phyloP scores from a whole-genome alignment of 495 filamentous ascomycete genomes.

The Aspergillus bridgeri region DNA sequence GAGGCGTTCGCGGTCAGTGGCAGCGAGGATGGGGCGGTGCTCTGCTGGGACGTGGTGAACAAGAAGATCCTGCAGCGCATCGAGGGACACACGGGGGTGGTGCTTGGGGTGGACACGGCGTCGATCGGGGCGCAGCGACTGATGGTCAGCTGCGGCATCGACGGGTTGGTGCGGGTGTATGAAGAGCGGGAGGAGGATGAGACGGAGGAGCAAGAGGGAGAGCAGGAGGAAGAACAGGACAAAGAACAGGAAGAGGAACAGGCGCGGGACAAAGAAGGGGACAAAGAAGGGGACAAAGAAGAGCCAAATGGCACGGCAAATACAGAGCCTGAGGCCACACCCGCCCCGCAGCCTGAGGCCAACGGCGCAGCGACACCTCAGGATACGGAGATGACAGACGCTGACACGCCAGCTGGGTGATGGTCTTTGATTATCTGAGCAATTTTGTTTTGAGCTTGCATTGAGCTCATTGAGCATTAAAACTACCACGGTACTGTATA shows the following conservation, averaged over 20 bases:
- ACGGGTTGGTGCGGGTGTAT: conserved; percentile 64
- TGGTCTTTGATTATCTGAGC: neutral
- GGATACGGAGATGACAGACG: conserved; percentile 24
- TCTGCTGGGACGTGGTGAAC: conserved; percentile 84
- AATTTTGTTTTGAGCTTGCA: neutral
- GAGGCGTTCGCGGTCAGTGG: conserved; percentile 71
- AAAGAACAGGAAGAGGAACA: neutral
- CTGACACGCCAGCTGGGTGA: conserved; percentile 1
- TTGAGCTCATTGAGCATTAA: neutral
- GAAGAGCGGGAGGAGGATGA: conserved; percentile 30
- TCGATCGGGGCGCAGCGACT: conserved; percentile 32
- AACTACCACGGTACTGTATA: neutral
- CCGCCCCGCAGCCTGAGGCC: too few species aligned
- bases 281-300: neutral
- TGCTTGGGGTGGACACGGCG: conserved; percentile 75
- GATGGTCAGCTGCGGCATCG: conserved; percentile 62
- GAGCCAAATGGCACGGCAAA: too few species aligned
- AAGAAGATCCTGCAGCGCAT: conserved; percentile 76
- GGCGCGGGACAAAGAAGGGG: neutral
- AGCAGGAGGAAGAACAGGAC: neutral
- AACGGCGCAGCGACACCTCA: conserved; percentile 1
- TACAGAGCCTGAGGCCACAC: neutral
- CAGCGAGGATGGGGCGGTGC: conserved; percentile 79
- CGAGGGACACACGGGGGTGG: conserved; percentile 72
- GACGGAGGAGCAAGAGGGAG: neutral